A percentile compares a stretch with the other conserved stretches of the same genome.
Conservation (phyloP, 2,329 filamentous ascomycete genomes). For the Sporothrix mexicana region DNA sequence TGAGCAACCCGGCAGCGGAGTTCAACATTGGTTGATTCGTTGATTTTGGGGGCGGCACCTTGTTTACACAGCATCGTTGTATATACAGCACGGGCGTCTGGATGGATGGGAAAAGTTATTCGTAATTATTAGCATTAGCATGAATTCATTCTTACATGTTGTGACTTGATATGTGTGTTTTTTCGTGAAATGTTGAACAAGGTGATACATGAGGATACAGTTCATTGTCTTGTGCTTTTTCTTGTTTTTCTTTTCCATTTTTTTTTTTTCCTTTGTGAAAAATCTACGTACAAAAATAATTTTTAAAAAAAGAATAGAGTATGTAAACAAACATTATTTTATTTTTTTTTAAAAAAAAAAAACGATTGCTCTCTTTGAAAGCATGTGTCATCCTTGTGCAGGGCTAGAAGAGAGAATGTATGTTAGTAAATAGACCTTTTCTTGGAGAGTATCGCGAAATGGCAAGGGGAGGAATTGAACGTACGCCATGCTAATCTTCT, state of each 20-base stretch:
- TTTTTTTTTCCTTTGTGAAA: neutral
- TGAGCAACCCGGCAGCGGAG: constrained; percentile 38
- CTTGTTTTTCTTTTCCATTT: neutral
- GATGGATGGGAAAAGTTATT: constrained; percentile 25
- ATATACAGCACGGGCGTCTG: constrained; percentile 29
- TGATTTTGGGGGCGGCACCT: neutral
- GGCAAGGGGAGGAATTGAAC: neutral
- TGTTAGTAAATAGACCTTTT: neutral
- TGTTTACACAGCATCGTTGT: neutral
- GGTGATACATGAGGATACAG: too few relatives aligned
- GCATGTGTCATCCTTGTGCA: constrained; percentile 24
- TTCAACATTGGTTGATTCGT: constrained; percentile 40
- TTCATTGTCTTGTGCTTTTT: neutral
- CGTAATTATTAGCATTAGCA: constrained; percentile 9
- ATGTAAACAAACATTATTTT: neutral
- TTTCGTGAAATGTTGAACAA: too few relatives aligned
- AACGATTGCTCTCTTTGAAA: neutral
- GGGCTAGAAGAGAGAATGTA: neutral
- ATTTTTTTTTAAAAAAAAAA: neutral
- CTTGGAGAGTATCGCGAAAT: neutral
- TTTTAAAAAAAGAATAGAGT: neutral
- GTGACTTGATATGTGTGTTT: neutral
- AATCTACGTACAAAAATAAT: neutral
- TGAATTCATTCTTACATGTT: neutral
- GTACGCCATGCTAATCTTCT: constrained; percentile 24